Evolutionary conservation across 2,329 filamentous ascomycete genomes (phyloP), one percentile per base, ranked within the genome.

Genomic region (Passalora sequoiae): DNA sequence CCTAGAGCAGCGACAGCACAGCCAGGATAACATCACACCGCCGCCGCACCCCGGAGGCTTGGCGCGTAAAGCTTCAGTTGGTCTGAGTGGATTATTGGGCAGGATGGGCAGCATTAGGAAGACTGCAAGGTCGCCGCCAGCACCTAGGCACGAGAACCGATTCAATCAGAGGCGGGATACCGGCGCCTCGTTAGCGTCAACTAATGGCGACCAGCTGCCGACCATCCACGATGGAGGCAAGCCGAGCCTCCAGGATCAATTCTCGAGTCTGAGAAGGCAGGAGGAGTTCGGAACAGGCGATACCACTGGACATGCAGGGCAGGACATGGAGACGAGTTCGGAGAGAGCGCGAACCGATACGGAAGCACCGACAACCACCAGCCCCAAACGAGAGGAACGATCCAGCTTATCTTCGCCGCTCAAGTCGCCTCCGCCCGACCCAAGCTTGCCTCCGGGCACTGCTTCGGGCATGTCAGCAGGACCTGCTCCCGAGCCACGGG

Each of bases 71-170:
- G 77, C 94, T 43, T 89, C 86, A 6, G 87, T 86, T 55, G 87
- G 85, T n/a, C 94, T 94, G 58, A 80, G 86, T 28, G 91, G 86
- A 82, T 75, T 94, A 28, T 87, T 63, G 29, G 59, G 86, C 22
- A 74, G 87, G 20, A 65, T 66, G 8, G 73, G 75, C 25, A 77
- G 75, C 61, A 78, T 76, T 40, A 63, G 71, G 30, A 74, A 78
- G 39, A 75, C 80, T 9, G 75, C 77, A 4, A 75, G 83, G 13
- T 60, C 75, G 47, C 69, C 75, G 22, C 51, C 50, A 37, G 56
- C 50, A 21, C 51, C 51, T 16, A 42, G 47, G 24, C 45, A 49
- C 39, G 53, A 54, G 19, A 47, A 44, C 35, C 46, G 49, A n/a
- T 50, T 52, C 32, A 36, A 30, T 17, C 52, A 59, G 30, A 47